These are phyloP conservation scores for Huiozyma naganishii DNA, from an alignment of 805 yeast genomes.

Conservation along the genomic window DNA sequence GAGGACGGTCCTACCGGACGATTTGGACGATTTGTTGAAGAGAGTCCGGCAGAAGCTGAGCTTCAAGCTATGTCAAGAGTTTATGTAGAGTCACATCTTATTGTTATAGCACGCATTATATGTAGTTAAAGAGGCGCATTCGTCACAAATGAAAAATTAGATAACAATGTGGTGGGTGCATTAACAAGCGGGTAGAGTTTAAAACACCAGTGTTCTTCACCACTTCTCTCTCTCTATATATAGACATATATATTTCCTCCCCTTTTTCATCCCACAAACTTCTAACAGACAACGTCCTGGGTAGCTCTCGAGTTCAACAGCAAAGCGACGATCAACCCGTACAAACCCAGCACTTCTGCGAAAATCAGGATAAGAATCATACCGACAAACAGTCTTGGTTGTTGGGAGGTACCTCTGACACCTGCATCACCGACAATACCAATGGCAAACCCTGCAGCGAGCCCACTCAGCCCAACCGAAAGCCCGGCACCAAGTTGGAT, in stretches of 20 bases:
- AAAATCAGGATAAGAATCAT: constrained; percentile 97
- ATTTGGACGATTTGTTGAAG: constrained; percentile 9
- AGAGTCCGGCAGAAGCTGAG: constrained; percentile 15
- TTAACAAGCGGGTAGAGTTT: too few species aligned
- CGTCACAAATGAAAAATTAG: too few species aligned
- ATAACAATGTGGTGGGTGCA: too few species aligned
- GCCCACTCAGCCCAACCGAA: constrained; percentile 92
- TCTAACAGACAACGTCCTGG: constrained; percentile 76
- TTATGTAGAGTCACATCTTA: constrained; percentile 9
- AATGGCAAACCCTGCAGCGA: constrained; percentile 98
- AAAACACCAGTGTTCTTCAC: too few species aligned
- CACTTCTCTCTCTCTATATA: too few species aligned
- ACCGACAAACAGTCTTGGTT: constrained; percentile 96
- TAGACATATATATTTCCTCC: too few species aligned
- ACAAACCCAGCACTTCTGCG: constrained; percentile 97
- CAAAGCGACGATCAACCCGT: constrained; percentile 96
- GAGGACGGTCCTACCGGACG: constrained; percentile 9
- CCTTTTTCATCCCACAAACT: not conserved
- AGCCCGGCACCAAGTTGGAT: constrained; percentile 97
- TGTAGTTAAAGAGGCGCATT: not conserved
- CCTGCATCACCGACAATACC: constrained; percentile 99
- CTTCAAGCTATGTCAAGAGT: constrained; percentile 24
- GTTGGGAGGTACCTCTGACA: constrained; percentile 97
- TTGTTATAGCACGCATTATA: not conserved
- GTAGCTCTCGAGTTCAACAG: constrained; percentile 96